Conservation (phyloP, 2,329 filamentous ascomycete species). For the Colletotrichum chlorophyti region DNA sequence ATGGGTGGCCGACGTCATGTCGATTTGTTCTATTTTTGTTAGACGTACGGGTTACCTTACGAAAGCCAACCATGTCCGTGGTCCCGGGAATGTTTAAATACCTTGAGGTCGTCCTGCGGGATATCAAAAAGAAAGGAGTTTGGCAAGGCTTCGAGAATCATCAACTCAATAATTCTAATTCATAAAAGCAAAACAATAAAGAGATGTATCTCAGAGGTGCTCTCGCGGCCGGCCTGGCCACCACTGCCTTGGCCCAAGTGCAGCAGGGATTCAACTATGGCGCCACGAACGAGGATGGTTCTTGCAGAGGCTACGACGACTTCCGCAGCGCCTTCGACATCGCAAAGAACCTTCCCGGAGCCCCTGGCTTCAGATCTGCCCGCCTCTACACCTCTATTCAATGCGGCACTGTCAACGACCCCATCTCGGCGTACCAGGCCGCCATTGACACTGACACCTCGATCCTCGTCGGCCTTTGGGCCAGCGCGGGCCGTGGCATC, state of each 20-base stretch:
- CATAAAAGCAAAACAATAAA: not conserved
- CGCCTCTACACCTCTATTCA: slow-evolving; percentile 28
- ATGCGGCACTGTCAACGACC: slow-evolving; percentile 46
- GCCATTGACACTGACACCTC: slow-evolving; percentile 55
- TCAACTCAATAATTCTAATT: not conserved
- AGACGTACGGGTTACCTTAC: too few relatives aligned
- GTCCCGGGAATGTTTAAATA: not conserved
- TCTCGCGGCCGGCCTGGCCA: slow-evolving; percentile 7
- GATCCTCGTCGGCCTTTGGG: slow-evolving; percentile 62
- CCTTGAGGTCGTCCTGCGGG: too few relatives aligned
- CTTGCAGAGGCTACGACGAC: slow-evolving; percentile 25
- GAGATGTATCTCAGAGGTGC: slow-evolving; percentile 1
- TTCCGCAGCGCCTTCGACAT: slow-evolving; percentile 24
- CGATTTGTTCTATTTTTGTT: slow-evolving; percentile 14
- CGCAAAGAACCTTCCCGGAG: slow-evolving; percentile 10
- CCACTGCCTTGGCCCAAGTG: slow-evolving; percentile 9
- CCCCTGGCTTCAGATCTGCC: slow-evolving; percentile 15
- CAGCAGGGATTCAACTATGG: slow-evolving; percentile 29
- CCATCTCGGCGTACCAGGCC: slow-evolving; percentile 73
- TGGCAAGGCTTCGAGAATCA: not conserved
- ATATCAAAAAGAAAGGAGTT: rapidly evolving
- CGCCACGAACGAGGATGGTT: slow-evolving; percentile 24
- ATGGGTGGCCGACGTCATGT: slow-evolving; percentile 12
- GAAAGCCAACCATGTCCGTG: not conserved
- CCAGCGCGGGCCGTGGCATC: slow-evolving; percentile 43